These are phyloP conservation scores for Pichia sp. DNA, from an alignment of 1,139 yeast species.

Conservation along the genomic window DNA sequence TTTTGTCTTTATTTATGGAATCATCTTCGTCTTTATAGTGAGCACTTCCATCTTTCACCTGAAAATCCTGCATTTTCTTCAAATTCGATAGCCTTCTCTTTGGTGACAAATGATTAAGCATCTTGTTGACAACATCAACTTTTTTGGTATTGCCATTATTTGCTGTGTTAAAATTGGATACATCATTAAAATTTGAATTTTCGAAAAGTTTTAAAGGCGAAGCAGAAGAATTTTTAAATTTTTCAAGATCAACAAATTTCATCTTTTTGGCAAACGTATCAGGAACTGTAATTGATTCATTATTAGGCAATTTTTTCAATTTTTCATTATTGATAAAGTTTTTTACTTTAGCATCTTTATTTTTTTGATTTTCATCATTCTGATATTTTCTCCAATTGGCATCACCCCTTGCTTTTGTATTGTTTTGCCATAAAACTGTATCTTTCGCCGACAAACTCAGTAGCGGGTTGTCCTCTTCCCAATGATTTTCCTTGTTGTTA, in stretches of 20 bases:
- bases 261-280: slow-evolving; percentile 23
- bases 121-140: slow-evolving; percentile 10
- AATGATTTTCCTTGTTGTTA: background rate
- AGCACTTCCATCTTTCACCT: background rate
- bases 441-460: slow-evolving; percentile 16
- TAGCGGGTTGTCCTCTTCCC: slow-evolving; percentile 4
- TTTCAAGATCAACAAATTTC: background rate
- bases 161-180: background rate
- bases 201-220: slow-evolving; percentile 24
- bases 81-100: background rate
- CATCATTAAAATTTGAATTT: background rate
- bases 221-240: slow-evolving; percentile 11
- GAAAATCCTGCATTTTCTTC: background rate
- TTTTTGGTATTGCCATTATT: too few species aligned
- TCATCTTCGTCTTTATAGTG: background rate
- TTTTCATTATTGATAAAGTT: slow-evolving; percentile 14
- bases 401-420: slow-evolving; percentile 13
- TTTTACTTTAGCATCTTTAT: background rate
- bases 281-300: slow-evolving; percentile 13
- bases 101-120: slow-evolving; percentile 14
- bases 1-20: slow-evolving; percentile 2
- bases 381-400: slow-evolving; percentile 24
- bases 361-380: slow-evolving; percentile 11
- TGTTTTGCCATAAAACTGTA: slow-evolving; percentile 18
- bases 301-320: slow-evolving; percentile 14